Evolutionary conservation across 2,329 filamentous ascomycete genomes (phyloP).

Genomic region (Xylariaceae sp.): DNA sequence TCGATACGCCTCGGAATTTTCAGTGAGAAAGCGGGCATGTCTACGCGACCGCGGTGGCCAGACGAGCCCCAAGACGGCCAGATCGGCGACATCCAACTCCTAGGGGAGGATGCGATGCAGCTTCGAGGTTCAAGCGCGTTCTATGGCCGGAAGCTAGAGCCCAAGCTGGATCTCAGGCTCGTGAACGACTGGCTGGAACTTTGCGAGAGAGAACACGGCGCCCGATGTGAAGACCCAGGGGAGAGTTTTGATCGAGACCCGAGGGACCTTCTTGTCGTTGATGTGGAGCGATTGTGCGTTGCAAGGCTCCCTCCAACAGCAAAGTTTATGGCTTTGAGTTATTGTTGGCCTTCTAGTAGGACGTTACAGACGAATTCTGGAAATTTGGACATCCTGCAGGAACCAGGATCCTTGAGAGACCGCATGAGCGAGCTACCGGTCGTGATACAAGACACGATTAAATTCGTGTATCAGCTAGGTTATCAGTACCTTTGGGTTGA

Average conservation of each 20-base stretch:
- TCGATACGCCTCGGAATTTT: too few relatives aligned
- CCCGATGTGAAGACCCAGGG: background rate
- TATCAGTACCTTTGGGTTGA: conserved; percentile 1
- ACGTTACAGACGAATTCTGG: too few relatives aligned
- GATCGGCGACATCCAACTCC: conserved; percentile 7
- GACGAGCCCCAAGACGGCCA: conserved; percentile 1
- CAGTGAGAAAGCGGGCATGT: too few relatives aligned
- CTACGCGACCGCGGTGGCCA: background rate
- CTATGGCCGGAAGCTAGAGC: conserved; percentile 2
- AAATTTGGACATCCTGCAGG: conserved; percentile 1
- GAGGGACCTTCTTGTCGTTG: conserved; percentile 4
- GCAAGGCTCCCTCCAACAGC: background rate
- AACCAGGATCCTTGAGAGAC: background rate
- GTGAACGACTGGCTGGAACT: conserved; percentile 3
- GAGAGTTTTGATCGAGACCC: background rate
- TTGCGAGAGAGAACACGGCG: conserved; percentile 3
- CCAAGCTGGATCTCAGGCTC: background rate
- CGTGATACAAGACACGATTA: conserved; percentile 3
- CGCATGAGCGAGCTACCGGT: conserved; percentile 1
- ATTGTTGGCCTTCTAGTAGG: too few relatives aligned
- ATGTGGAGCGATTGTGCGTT: conserved; percentile 2
- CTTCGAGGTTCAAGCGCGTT: conserved; percentile 1
- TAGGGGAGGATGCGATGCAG: conserved; percentile 4
- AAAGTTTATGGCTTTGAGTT: too few relatives aligned
- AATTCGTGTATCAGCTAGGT: background rate